These are phyloP conservation scores for Salix udensis DNA, from an alignment of 345 rosid genomes.

Conservation along the genomic window DNA sequence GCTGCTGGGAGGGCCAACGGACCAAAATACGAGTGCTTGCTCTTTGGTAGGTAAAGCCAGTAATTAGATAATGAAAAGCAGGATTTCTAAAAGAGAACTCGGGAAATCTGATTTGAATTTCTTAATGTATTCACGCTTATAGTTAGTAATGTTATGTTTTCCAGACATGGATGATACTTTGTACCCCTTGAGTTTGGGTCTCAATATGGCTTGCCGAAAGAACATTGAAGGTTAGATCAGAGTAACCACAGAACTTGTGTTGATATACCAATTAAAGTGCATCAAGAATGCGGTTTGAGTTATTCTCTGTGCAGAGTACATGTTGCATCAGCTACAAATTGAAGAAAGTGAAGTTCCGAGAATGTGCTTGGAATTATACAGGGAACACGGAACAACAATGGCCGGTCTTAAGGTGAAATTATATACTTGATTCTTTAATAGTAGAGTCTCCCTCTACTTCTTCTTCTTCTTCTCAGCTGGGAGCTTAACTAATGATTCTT, in stretches of 20 bases:
- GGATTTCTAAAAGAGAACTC: not conserved
- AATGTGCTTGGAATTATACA: slow-evolving; percentile 83
- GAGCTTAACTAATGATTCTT: not conserved
- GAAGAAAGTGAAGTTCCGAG: slow-evolving; percentile 79
- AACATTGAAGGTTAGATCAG: slow-evolving; percentile 64
- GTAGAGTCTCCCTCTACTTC: not conserved
- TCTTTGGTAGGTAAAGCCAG: slow-evolving; percentile 52
- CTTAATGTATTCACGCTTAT: not conserved
- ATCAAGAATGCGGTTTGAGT: not conserved
- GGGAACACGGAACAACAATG: slow-evolving; percentile 93
- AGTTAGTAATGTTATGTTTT: slow-evolving; percentile 5
- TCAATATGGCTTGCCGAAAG: slow-evolving; percentile 80
- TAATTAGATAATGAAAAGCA: not conserved
- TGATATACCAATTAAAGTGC: not conserved
- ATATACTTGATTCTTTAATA: not conserved
- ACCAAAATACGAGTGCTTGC: slow-evolving; percentile 66
- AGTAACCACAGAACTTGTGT: not conserved
- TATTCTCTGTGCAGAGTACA: slow-evolving; percentile 50
- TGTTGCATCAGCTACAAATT: slow-evolving; percentile 59
- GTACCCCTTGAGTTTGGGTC: slow-evolving; percentile 67
- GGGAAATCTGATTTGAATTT: not conserved
- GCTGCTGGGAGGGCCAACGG: slow-evolving; percentile 30
- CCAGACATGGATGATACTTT: slow-evolving; percentile 89
- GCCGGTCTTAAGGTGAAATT: slow-evolving; percentile 76
- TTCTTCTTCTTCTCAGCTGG: not conserved